Evolutionary conservation across 2,329 filamentous ascomycete species (phyloP).

Genomic region (Fusarium musae): DNA sequence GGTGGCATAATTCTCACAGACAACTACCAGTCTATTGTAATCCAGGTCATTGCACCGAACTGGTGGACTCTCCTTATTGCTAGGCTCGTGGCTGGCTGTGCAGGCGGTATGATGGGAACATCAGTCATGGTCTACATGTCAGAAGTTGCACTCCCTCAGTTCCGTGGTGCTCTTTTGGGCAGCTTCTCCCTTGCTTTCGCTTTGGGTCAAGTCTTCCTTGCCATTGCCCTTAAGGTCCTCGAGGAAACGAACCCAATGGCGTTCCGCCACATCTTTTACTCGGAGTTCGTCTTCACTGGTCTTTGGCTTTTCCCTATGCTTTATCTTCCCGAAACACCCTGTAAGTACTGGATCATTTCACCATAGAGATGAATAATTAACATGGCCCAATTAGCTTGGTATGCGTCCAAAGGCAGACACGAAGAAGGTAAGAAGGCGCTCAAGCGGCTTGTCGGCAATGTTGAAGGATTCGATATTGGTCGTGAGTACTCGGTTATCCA

Average conservation of each 20-base stretch:
- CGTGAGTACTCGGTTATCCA: neutral
- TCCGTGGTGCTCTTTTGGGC: slow-evolving; percentile 10
- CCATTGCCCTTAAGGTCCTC: neutral
- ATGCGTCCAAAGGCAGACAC: neutral
- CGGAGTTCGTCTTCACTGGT: neutral
- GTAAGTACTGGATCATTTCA: neutral
- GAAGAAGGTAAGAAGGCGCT: neutral
- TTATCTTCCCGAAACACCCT: neutral
- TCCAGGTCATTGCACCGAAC: neutral
- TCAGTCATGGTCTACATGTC: slow-evolving; percentile 32
- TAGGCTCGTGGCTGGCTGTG: slow-evolving; percentile 10
- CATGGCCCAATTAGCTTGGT: neutral
- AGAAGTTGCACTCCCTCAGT: slow-evolving; percentile 4
- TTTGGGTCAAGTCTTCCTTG: neutral
- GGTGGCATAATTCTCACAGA: neutral
- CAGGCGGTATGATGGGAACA: slow-evolving; percentile 20
- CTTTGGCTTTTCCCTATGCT: neutral
- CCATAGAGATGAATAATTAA: neutral
- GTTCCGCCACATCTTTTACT: neutral
- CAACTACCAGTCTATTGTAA: neutral
- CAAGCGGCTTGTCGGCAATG: neutral
- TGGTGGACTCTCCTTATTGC: neutral
- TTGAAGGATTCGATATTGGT: neutral
- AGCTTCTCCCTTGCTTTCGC: neutral
- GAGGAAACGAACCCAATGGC: neutral